These are phyloP conservation scores for Capronia americana DNA, from an alignment of 2,329 filamentous ascomycete species.

Conservation along the genomic window DNA sequence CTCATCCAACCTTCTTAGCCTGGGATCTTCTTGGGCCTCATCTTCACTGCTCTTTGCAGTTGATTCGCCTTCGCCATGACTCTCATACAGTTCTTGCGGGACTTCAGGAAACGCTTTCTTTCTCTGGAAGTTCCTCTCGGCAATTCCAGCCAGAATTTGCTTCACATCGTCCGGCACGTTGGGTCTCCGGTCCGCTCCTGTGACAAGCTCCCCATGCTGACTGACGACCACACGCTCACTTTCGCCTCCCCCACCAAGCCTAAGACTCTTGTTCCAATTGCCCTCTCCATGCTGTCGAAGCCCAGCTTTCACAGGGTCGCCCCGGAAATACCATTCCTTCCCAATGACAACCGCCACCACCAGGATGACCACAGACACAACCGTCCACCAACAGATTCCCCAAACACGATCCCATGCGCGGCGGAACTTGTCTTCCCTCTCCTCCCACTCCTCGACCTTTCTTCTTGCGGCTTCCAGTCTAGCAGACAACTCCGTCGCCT, in stretches of 20 bases:
- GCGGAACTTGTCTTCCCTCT: conserved; percentile 46
- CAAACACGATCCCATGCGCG: conserved; percentile 31
- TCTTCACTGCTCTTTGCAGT: background rate
- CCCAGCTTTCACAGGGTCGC: conserved; percentile 28
- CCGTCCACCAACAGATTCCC: conserved; percentile 25
- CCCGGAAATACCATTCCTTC: conserved; percentile 32
- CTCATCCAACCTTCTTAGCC: conserved; percentile 29
- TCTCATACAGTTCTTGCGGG: background rate
- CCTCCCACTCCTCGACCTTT: conserved; percentile 52
- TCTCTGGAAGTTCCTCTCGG: conserved; percentile 24
- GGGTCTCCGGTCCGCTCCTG: background rate
- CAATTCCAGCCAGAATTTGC: conserved; percentile 26
- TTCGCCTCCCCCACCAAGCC: conserved; percentile 21
- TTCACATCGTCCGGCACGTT: conserved; percentile 30
- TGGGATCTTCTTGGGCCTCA: conserved; percentile 21
- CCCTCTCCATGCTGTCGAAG: conserved; percentile 23
- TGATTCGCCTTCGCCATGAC: background rate
- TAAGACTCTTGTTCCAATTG: conserved; percentile 25
- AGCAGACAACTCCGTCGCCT: conserved; percentile 46
- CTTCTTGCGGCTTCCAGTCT: conserved; percentile 49
- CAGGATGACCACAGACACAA: conserved; percentile 22
- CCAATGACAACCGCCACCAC: conserved; percentile 24
- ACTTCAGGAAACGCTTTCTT: conserved; percentile 25
- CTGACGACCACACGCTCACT: background rate
- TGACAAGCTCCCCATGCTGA: background rate